Evolutionary conservation across 1,139 yeast species (phyloP), one percentile per base, ranked within the genome.

Genomic region (Pichia sp.): DNA sequence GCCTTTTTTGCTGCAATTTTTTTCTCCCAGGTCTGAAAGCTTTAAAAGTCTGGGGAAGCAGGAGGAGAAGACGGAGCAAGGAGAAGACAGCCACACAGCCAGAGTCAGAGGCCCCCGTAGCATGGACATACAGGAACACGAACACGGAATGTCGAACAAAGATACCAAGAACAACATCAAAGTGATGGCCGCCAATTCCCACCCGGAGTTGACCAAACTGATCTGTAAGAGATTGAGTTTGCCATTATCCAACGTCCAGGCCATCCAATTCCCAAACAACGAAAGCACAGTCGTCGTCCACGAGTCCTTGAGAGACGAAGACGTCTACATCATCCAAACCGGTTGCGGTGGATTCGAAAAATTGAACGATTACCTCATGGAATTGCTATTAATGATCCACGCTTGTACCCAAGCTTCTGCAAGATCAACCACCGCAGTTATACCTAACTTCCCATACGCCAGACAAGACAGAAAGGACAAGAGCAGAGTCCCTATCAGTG

Each of bases 181-280:
- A 66, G 76, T 91, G 48, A 70, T 91, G 46, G 90, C 96, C 21
- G 95, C 96, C 46, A 91, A 90, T 66, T 89, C 95, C 27, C 96
- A 91, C 65, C 86, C 90, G n/a, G 91, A 84, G 43, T 76, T 91
- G 47, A 94, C 96, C 21, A 82, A 82, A 58, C 71, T 79, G 22
- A 91, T 91, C 21, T 82, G 96, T 21, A 70, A 71, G 55, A 73
- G 82, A 54, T 69, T 85, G 45, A 85, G 85, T 15, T 61, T 81
- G 40, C 77, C 77, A 38, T 69, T 84, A 40, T 77, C 89, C 19
- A 79, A 81, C 42, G 76, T 85, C 41, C 86, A 82, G 54, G 79
- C 83, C 42, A 81, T 82, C 54, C 77, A 85, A 62, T 85, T 83
- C 58, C 73, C 87, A 7, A 85, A 86, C 53, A 83, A 83, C 40